Conservation (phyloP, 2,329 filamentous ascomycete genomes). For the Fusarium sp. region DNA sequence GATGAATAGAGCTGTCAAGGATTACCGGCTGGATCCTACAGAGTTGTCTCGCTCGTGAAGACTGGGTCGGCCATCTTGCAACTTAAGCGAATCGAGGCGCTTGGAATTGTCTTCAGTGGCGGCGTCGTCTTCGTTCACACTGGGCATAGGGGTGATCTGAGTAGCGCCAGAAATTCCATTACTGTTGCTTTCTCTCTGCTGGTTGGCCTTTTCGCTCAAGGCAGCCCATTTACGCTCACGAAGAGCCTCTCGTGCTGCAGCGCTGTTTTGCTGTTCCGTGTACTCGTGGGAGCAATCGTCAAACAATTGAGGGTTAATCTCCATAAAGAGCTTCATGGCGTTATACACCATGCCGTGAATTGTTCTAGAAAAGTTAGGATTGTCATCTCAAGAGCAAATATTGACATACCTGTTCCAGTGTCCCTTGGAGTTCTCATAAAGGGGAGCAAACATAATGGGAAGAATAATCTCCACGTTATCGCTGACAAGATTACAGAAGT, state of each 20-base stretch:
- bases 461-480: constrained; percentile 99
- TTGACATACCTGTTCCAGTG: constrained; percentile 92
- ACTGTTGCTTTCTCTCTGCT: constrained; percentile 63
- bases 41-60: constrained; percentile 71
- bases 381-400: neutral
- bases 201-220: constrained; percentile 81
- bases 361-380: constrained; percentile 68
- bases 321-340: constrained; percentile 99
- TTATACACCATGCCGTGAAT: constrained; percentile 99
- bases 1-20: constrained; percentile 22
- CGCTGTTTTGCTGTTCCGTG: constrained; percentile 93
- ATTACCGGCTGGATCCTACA: constrained; percentile 66
- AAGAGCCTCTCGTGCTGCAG: constrained; percentile 82
- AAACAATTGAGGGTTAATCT: constrained; percentile 98
- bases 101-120: constrained; percentile 86
- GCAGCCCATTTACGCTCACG: constrained; percentile 91
- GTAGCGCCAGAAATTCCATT: constrained; percentile 46
- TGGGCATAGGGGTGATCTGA: constrained; percentile 58
- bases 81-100: constrained; percentile 86
- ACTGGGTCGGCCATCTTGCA: constrained; percentile 78
- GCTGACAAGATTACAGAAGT: constrained; percentile 98
- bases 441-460: constrained; percentile 98
- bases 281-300: constrained; percentile 99
- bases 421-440: constrained; percentile 99
- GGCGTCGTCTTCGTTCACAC: constrained; percentile 80